Evolutionary conservation across 1,284 basidiomycete genomes (phyloP), one percentile per base, ranked within the genome.

Genomic region (Boletus subluridellus): DNA sequence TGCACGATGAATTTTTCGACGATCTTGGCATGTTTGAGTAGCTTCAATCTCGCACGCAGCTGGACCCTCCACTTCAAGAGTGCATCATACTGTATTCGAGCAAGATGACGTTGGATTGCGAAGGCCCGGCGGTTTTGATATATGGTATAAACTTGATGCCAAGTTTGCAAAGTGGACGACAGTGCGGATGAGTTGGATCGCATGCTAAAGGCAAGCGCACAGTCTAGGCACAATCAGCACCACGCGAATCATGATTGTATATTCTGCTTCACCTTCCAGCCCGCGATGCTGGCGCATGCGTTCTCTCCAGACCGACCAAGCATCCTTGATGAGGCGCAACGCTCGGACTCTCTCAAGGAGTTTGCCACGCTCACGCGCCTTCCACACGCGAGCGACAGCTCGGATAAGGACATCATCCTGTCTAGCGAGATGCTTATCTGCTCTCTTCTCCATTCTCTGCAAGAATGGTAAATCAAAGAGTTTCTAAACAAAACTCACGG

Each of bases 351-450:
- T 79, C 61, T 83, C 81, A 11, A 91, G 77, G 26, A 86, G 77
- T 53, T 75, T 76, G 21, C 86, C 87, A 17, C 86, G 81, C 69
- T 87, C 86, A 49, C 83, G 83, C 32, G 87, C 86, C 65, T 83
- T 85, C 89, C 90, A 90, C 21, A 91, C 82, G 50, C 85, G 79
- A 64, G 82, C 73, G 39, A 89, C 76, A 24, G 86, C 89, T 47
- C 82, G 80, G 38, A 89, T 63, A 10, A 91, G 77, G 24, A 87
- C 75, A 52, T 78, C 78, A 65, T 91, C 85, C 67, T 85, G 86
- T 44, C 85, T 80, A 42, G 77, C 74, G 21, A 84, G 58, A 65
- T 88, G 81, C 60, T 84, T 87, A 58, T 75, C 71, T 6, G 84
- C 87, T 34, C 81, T 81, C 56, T 68, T 74, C 65, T 85, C 82